Conservation (phyloP, 441 rosid genomes). For the Brassica hybrid region DNA sequence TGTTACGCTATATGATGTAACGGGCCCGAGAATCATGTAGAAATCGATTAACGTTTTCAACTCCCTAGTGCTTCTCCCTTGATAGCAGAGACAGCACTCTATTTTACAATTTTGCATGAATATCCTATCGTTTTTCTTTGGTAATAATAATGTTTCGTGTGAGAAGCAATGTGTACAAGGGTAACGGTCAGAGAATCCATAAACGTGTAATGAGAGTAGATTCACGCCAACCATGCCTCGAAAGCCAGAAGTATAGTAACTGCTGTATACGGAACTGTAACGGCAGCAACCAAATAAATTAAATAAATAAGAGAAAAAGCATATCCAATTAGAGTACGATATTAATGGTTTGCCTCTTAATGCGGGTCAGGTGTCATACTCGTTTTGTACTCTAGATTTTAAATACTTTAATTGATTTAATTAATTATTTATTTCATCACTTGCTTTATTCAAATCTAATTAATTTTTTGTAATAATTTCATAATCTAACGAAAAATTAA, state of each 20-base stretch:
- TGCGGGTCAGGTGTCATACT: conserved; percentile 33
- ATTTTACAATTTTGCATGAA: neutral
- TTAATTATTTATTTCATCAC: neutral
- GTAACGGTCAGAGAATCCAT: neutral
- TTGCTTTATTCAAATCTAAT: neutral
- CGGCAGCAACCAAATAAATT: conserved; percentile 33
- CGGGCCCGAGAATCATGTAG: neutral
- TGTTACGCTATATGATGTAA: neutral
- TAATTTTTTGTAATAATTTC: neutral
- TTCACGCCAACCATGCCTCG: neutral
- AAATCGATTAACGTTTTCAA: neutral
- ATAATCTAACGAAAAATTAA: neutral
- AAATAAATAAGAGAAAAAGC: neutral
- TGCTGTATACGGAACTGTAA: conserved; percentile 36
- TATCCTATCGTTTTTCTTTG: neutral
- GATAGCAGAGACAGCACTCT: neutral
- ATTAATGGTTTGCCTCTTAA: conserved; percentile 33
- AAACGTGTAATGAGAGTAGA: neutral
- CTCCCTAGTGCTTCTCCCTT: neutral
- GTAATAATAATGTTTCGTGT: neutral
- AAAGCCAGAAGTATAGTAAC: neutral
- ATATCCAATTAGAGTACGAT: neutral
- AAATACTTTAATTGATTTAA: neutral
- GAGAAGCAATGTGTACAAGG: neutral
- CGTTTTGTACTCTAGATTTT: conserved; percentile 19